These are phyloP conservation scores for Aspergillus sp. DNA, from an alignment of 2,329 filamentous ascomycete genomes.

Conservation along the genomic window DNA sequence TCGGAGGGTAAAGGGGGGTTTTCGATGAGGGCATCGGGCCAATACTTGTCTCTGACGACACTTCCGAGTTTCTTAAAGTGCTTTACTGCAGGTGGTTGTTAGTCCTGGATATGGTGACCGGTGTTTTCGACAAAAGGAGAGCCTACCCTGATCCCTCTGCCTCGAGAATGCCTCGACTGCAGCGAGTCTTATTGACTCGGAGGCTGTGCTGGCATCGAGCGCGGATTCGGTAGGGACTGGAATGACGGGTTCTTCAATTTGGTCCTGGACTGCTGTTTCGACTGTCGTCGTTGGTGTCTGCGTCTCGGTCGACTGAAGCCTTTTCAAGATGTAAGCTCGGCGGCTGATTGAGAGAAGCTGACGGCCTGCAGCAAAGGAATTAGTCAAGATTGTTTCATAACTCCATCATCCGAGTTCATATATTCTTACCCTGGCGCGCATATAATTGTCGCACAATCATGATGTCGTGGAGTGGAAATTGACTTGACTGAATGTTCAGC, in stretches of 20 bases:
- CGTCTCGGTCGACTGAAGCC: conserved; percentile 40
- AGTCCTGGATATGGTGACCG: neutral
- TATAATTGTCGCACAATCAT: conserved; percentile 49
- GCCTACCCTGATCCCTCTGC: conserved; percentile 32
- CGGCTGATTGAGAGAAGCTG: conserved; percentile 40
- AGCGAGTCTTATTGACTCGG: conserved; percentile 9
- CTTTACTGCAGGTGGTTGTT: conserved; percentile 27
- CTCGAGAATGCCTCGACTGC: conserved; percentile 23
- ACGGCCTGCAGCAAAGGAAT: conserved; percentile 37
- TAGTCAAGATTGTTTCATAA: conserved; percentile 12
- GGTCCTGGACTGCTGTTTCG: conserved; percentile 30
- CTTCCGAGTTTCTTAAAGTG: conserved; percentile 41
- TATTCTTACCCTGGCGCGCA: conserved; percentile 46
- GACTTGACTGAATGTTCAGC: conserved; percentile 2
- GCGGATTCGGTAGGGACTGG: conserved; percentile 20
- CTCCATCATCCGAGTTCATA: neutral
- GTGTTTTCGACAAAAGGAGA: neutral
- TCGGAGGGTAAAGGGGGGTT: conserved; percentile 78
- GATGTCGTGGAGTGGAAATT: conserved; percentile 27
- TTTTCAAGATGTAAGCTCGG: conserved; percentile 36
- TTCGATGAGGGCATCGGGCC: conserved; percentile 51
- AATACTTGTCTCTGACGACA: conserved; percentile 31
- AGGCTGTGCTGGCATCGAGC: conserved; percentile 11
- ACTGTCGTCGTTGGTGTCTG: conserved; percentile 18
- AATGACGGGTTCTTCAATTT: conserved; percentile 14